Base-by-base conservation (phyloP, 1,139 yeast genomes). In the Hyphopichia khmerensis region DNA sequence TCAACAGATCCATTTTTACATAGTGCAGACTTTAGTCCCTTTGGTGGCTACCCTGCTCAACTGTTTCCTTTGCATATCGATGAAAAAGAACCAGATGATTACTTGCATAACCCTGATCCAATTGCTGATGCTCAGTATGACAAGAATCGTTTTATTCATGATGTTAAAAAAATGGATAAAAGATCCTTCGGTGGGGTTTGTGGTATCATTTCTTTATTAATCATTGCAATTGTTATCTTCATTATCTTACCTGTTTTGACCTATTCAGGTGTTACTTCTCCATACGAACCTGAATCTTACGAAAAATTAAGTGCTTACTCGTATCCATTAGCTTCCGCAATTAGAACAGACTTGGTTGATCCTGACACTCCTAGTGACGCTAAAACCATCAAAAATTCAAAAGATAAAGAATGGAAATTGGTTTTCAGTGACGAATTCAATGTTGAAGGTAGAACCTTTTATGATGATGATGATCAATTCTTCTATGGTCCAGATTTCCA, bases 391-490 rank as follows among this genome's bases (percentile, higher is more conserved):
- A 48, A 39, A 23, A 53, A 54, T 11, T 40, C 43, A 4, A 53
- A 52, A 11, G 66, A 65, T 14, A 51, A 55, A n/a, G 41, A 43
- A 6, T 62, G 66, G 66, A 44, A 43, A 7, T 48, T 62, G 43
- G 63, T 60, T 1, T 62, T 62, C 41, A 54, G 61, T 2, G 67
- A 62, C 38, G 67, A 62, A 44, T 62, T 62, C 49, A 53, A 59
- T 30, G 62, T 53, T 2, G 67, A 59, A 38, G 67, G 67, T 19
- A 48, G 67, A 31, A 61, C 67, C 1, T 62, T 62, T 43, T 62
- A 62, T 45, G 61, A 59, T 1, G 66, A 65, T 23, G 67, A 62
- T 42, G 67, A 62, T 49, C 67, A 62, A 45, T 62, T 62, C 41
- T 62, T 59, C 48, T 50, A 56, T 23, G 65, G 62, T 3, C 59